Percentiles rank a stretch among this genome's conserved stretches.
These are phyloP conservation scores for Phytophthora pini DNA, from an alignment of 352 stramenopile species.

Conservation along the genomic window DNA sequence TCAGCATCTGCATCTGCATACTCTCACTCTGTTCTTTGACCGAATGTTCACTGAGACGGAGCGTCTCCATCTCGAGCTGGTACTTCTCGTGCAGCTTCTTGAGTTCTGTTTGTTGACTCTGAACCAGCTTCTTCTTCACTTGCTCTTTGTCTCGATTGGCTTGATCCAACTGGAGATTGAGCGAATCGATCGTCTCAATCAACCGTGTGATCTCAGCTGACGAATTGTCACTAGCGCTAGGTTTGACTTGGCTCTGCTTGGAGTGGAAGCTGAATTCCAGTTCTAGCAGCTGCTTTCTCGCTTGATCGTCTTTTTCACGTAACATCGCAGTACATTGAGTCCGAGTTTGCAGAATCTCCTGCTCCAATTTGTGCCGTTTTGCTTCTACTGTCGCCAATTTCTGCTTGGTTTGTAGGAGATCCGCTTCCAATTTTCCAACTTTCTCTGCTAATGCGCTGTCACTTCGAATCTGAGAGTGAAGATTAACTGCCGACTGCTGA, in stretches of 20 bases:
- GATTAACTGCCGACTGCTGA: constrained; percentile 14
- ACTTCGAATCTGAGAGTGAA: neutral
- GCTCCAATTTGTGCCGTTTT: constrained; percentile 47
- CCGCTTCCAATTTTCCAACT: constrained; percentile 27
- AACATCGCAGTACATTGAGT: constrained; percentile 46
- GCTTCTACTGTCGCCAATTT: constrained; percentile 37
- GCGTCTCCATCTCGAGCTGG: constrained; percentile 67
- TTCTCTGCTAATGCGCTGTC: constrained; percentile 11
- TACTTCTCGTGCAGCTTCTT: constrained; percentile 74
- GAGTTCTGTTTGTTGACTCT: constrained; percentile 57
- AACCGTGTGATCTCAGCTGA: constrained; percentile 56
- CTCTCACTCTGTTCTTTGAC: constrained; percentile 64
- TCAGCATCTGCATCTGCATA: constrained; percentile 52
- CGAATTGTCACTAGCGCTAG: constrained; percentile 5
- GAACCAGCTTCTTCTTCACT: constrained; percentile 40
- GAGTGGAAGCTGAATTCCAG: constrained; percentile 48
- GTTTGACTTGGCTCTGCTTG: constrained; percentile 44
- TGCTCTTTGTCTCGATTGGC: constrained; percentile 47
- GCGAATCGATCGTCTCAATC: constrained; percentile 77
- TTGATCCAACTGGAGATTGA: constrained; percentile 69
- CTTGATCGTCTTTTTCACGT: constrained; percentile 64
- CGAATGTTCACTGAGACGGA: constrained; percentile 67
- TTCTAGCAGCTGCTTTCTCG: constrained; percentile 60
- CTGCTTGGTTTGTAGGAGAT: constrained; percentile 38
- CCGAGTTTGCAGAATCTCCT: constrained; percentile 52